These are phyloP conservation scores for Myriosclerotinia scirpicola DNA, from an alignment of 2,329 filamentous ascomycete species.

Conservation along the genomic window DNA sequence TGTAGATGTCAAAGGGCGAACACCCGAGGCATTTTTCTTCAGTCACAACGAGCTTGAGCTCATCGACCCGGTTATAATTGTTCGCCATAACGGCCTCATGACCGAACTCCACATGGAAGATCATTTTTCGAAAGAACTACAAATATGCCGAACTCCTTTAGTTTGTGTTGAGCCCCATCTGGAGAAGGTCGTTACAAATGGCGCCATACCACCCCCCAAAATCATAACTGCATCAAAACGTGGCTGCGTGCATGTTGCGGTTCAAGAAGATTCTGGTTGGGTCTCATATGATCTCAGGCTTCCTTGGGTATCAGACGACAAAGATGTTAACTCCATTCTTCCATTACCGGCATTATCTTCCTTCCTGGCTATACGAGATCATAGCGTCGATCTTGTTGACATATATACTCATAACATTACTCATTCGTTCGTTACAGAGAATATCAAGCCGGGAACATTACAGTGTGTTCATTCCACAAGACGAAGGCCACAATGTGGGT, in stretches of 20 bases:
- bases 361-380: slow-evolving; percentile 59
- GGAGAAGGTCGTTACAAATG: slow-evolving; percentile 40
- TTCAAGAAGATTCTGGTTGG: slow-evolving; percentile 50
- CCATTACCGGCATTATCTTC: slow-evolving; percentile 57
- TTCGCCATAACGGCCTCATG: slow-evolving; percentile 64
- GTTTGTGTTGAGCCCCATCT: slow-evolving; percentile 42
- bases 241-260: slow-evolving; percentile 52
- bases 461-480: slow-evolving; percentile 57
- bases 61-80: slow-evolving; percentile 55
- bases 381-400: slow-evolving; percentile 61
- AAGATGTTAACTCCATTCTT: slow-evolving; percentile 57
- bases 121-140: slow-evolving; percentile 45
- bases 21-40: slow-evolving; percentile 65
- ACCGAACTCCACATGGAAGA: slow-evolving; percentile 55
- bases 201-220: slow-evolving; percentile 35
- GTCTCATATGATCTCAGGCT: slow-evolving; percentile 48
- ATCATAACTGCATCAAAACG: slow-evolving; percentile 52
- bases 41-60: slow-evolving; percentile 44
- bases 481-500: slow-evolving; percentile 54
- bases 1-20: slow-evolving; percentile 58
- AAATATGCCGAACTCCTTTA: slow-evolving; percentile 54
- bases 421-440: slow-evolving; percentile 61
- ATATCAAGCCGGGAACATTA: slow-evolving; percentile 59
- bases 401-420: slow-evolving; percentile 55
- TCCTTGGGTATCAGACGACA: slow-evolving; percentile 41